Evolutionary conservation across 176 grass and related monocot species (phyloP), one percentile per base, ranked within the genome.

Genomic region (Carex kokanica): DNA sequence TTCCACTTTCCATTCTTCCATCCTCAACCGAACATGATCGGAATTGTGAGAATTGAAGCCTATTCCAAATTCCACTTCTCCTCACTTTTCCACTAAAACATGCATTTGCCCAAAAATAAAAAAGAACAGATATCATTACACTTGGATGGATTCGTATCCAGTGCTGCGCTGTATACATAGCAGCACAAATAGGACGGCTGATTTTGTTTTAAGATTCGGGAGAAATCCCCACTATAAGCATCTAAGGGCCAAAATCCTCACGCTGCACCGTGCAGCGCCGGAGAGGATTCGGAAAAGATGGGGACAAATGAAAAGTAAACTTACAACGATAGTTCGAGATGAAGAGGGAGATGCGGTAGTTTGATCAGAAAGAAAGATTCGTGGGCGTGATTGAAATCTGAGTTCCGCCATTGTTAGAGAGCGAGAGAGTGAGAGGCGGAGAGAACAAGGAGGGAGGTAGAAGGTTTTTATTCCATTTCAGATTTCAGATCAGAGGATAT

Each of bases 271-370:
- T 47, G 43, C 43, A 47, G 43, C 8, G 43, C 1, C 1, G 43
- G 43, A 47, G 43, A 47, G 43, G 43, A 47, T 47, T 47, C 8
- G 8, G 34, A n/a, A 69, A 69, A 69, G 25, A 32, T 38, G 31
- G 3, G 0, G 57, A 0, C 7, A 53, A 25, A 74, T 52, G 45
- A 24, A 53, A 75, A 52, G 3, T 15, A 8, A 75, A 75, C 72
- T 75, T 75, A 75, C 72, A 54, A 75, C 72, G 47, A 65, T 18
- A 52, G 36, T 16, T 64, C 60, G 60, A 66, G 60, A 47, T 2
- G 78, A 80, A 14, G 79, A 82, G 53, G 58, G 45, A 82, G 79
- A 75, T 29, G 47, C 15, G 20, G 60, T 65, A 38, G 36, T 66
- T 40, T 24, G 62, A 23, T 53, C 36, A 2, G 32, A 61, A 40